These are phyloP conservation scores for Alternaria alternata DNA, from an alignment of 2,329 filamentous ascomycete genomes.

Conservation along the genomic window DNA sequence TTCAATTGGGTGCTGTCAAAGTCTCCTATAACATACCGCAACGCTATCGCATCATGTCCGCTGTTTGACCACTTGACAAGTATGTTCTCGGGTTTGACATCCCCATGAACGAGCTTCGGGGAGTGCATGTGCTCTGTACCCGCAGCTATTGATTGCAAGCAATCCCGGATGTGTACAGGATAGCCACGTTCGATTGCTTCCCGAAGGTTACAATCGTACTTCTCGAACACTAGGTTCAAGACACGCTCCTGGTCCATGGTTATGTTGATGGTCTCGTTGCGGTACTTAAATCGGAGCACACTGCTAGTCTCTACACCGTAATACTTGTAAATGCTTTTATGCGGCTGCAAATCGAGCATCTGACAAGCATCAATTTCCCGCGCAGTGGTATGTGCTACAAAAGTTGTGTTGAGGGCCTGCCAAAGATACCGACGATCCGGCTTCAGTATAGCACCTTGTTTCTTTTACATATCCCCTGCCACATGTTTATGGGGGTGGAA, in stretches of 20 bases:
- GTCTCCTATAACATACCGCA: neutral
- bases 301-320: neutral
- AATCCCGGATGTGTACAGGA: neutral
- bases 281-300: neutral
- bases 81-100: neutral
- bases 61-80: neutral
- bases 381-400: neutral
- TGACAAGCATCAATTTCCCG: neutral
- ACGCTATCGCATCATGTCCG: neutral
- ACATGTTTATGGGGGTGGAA: neutral
- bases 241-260: neutral
- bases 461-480: neutral
- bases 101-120: neutral
- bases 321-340: neutral
- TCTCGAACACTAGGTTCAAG: neutral
- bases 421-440: neutral
- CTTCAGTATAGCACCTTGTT: neutral
- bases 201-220: neutral
- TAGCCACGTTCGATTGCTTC: neutral
- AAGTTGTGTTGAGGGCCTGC: neutral
- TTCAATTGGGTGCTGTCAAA: slow-evolving; percentile 9
- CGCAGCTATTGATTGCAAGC: neutral
- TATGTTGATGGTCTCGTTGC: neutral
- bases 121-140: neutral
- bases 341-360: neutral